Percentiles rank a stretch among this genome's conserved stretches.
Evolutionary conservation across 2,329 filamentous ascomycete species (phyloP).

Genomic region (Neonectria magnoliae): DNA sequence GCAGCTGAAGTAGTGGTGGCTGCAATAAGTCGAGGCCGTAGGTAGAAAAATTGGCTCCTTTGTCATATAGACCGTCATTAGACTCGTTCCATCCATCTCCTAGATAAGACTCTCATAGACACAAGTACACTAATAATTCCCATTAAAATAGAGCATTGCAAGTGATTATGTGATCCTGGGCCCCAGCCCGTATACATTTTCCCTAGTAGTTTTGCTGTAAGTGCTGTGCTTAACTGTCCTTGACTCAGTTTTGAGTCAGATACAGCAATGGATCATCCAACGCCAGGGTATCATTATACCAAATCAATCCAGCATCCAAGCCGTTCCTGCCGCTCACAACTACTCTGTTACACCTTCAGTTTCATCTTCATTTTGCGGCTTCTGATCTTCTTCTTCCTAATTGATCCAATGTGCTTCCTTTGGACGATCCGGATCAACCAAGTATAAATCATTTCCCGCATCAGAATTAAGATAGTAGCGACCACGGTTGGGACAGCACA

Average conservation of each 20-base stretch:
- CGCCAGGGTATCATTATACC: slow-evolving; percentile 37
- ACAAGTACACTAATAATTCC: neutral
- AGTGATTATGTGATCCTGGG: neutral
- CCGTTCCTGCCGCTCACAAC: neutral
- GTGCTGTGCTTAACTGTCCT: neutral
- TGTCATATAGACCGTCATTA: neutral
- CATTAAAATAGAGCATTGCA: neutral
- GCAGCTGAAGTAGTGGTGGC: neutral
- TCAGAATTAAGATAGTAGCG: slow-evolving; percentile 61
- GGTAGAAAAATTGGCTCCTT: neutral
- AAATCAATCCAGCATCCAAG: slow-evolving; percentile 25
- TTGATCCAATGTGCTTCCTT: slow-evolving; percentile 55
- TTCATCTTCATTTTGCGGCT: slow-evolving; percentile 38
- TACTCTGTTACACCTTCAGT: slow-evolving; percentile 33
- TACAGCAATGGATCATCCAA: slow-evolving; percentile 11
- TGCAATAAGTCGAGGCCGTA: neutral
- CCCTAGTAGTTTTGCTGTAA: neutral
- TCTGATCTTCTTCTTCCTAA: slow-evolving; percentile 52
- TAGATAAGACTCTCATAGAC: neutral
- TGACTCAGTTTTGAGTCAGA: neutral
- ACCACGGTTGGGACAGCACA: slow-evolving; percentile 64
- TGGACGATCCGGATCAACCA: slow-evolving; percentile 56
- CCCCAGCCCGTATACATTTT: neutral
- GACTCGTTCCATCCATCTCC: neutral
- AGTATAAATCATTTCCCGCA: slow-evolving; percentile 60